Conservation (phyloP, 208 protist genomes). For the Balamuthia mandrillaris region DNA sequence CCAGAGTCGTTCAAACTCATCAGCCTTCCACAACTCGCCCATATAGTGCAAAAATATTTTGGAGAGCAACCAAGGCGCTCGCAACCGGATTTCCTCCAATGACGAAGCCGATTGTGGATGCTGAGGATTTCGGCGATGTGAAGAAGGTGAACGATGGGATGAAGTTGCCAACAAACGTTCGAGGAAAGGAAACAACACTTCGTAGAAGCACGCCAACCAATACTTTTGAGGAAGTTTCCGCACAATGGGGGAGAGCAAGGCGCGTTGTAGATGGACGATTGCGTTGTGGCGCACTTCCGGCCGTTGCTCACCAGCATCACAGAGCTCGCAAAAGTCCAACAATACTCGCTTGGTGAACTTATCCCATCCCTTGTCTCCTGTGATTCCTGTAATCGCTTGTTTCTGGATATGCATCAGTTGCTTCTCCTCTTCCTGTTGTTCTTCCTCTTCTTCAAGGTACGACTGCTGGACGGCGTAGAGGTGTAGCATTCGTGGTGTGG, state of each 20-base stretch:
- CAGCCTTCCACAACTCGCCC: not conserved
- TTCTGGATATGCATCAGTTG: too few species aligned
- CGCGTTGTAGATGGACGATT: constrained; percentile 12
- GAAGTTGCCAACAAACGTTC: not conserved
- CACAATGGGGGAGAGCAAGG: not conserved
- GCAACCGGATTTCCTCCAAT: constrained; percentile 34
- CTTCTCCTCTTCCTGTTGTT: too few species aligned
- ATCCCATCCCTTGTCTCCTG: too few species aligned
- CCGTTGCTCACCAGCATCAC: not conserved
- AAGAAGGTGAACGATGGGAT: not conserved
- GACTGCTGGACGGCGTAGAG: too few species aligned
- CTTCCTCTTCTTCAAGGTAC: too few species aligned
- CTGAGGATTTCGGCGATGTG: too few species aligned
- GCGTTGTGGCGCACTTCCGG: constrained; percentile 15
- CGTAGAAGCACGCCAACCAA: constrained; percentile 15
- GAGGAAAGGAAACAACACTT: constrained; percentile 41
- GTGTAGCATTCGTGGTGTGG: too few species aligned
- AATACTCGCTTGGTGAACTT: too few species aligned
- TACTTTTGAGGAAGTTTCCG: not conserved
- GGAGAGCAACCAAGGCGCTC: constrained; percentile 16
- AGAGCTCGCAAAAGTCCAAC: not conserved
- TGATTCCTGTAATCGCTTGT: too few species aligned
- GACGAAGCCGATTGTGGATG: not conserved
- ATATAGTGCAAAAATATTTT: constrained; percentile 50
- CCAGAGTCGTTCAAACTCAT: constrained; percentile 49